These are phyloP conservation scores for Tolypocladium guangdongense DNA, from an alignment of 2,329 filamentous ascomycete genomes.

Conservation along the genomic window DNA sequence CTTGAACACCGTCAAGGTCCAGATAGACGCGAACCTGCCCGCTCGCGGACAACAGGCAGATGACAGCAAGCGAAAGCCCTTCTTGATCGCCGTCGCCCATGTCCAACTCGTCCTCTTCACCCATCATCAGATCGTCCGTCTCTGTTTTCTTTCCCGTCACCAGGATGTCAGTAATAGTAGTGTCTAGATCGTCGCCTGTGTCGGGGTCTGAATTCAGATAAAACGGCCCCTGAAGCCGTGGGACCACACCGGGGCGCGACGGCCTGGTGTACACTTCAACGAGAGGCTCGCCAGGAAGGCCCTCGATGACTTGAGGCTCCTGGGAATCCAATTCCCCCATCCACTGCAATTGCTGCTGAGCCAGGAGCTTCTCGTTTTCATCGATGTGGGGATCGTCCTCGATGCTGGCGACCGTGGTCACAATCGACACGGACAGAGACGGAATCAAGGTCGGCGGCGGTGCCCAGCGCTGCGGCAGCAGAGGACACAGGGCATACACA, in stretches of 20 bases:
- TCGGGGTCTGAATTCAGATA: slow-evolving; percentile 43
- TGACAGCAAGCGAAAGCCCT: slow-evolving; percentile 46
- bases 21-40: slow-evolving; percentile 52
- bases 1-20: slow-evolving; percentile 50
- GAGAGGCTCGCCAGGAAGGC: slow-evolving; percentile 33
- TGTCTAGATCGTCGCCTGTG: slow-evolving; percentile 45
- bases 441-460: slow-evolving; percentile 66
- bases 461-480: slow-evolving; percentile 80
- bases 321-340: slow-evolving; percentile 56
- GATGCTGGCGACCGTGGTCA: slow-evolving; percentile 56
- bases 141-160: slow-evolving; percentile 53
- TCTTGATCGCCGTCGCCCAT: slow-evolving; percentile 45
- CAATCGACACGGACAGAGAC: slow-evolving; percentile 71
- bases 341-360: slow-evolving; percentile 56
- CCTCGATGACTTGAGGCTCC: slow-evolving; percentile 45
- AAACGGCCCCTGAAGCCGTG: slow-evolving; percentile 53
- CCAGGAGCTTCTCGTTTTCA: slow-evolving; percentile 41
- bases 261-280: slow-evolving; percentile 48
- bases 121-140: slow-evolving; percentile 48
- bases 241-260: slow-evolving; percentile 43
- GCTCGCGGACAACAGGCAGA: slow-evolving; percentile 50
- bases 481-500: slow-evolving; percentile 83
- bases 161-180: slow-evolving; percentile 48
- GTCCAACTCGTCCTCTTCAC: slow-evolving; percentile 53
- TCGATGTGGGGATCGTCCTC: slow-evolving; percentile 48